Percentiles rank a stretch among this genome's conserved stretches.
phyloP scores from a whole-genome alignment of 2,329 filamentous ascomycete species.

The Aspergillus pseudoglaucus region DNA sequence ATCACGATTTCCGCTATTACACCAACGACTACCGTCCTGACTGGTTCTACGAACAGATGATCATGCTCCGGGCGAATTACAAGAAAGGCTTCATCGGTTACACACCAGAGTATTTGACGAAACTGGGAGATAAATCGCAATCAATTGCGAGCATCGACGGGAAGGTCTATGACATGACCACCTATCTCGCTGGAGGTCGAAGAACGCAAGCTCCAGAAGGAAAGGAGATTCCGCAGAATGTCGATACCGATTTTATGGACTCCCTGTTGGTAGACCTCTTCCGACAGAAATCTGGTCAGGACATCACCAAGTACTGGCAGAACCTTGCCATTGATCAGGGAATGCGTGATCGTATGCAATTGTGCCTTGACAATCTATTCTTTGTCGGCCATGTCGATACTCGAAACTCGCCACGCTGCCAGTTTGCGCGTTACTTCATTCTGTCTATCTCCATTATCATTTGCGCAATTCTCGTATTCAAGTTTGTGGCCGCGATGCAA shows the following conservation, averaged over 20 bases:
- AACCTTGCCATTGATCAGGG: slow-evolving; percentile 54
- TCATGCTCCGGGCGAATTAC: slow-evolving; percentile 67
- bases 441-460: slow-evolving; percentile 77
- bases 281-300: slow-evolving; percentile 64
- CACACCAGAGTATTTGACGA: slow-evolving; percentile 67
- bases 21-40: slow-evolving; percentile 76
- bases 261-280: slow-evolving; percentile 68
- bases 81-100: slow-evolving; percentile 85
- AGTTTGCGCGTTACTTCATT: slow-evolving; percentile 84
- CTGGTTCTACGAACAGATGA: slow-evolving; percentile 89
- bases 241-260: slow-evolving; percentile 75
- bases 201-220: slow-evolving; percentile 53
- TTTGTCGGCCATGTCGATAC: slow-evolving; percentile 90
- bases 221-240: slow-evolving; percentile 39
- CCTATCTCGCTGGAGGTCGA: slow-evolving; percentile 72
- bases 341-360: slow-evolving; percentile 62
- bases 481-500: slow-evolving; percentile 93
- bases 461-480: slow-evolving; percentile 79
- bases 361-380: slow-evolving; percentile 89
- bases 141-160: slow-evolving; percentile 71
- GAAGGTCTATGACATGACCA: slow-evolving; percentile 82
- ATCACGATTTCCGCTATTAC: slow-evolving; percentile 87
- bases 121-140: slow-evolving; percentile 56
- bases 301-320: slow-evolving; percentile 80
- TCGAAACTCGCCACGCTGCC: slow-evolving; percentile 73